These are phyloP conservation scores for Leccinum disarticulatum DNA, from an alignment of 768 basidiomycete genomes.

Conservation along the genomic window DNA sequence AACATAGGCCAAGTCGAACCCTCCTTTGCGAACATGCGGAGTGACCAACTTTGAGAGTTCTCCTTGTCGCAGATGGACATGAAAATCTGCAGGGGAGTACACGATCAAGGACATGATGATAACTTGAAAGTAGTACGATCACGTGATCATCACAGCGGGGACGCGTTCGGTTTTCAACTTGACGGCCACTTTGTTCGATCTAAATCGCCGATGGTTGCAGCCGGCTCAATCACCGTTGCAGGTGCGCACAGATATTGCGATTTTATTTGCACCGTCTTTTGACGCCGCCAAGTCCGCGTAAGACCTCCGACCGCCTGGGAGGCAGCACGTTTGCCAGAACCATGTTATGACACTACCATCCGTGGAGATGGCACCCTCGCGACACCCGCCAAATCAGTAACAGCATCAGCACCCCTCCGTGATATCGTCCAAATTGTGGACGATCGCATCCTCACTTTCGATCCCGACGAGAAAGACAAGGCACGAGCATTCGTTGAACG, in stretches of 20 bases:
- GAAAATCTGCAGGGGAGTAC: conserved; percentile 82
- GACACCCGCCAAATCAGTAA: conserved; percentile 52
- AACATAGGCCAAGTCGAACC: conserved; percentile 90
- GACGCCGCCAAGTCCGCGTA: conserved; percentile 68
- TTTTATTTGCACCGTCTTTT: conserved; percentile 1
- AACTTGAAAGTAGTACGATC: conserved; percentile 18
- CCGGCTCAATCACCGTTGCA: conserved; percentile 86
- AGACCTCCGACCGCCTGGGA: conserved; percentile 87
- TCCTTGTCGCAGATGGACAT: conserved; percentile 95
- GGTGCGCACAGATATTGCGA: conserved; percentile 41
- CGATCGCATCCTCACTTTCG: conserved; percentile 93
- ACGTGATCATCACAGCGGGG: conserved; percentile 24
- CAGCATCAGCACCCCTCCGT: conserved; percentile 58
- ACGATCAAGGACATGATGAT: conserved; percentile 28
- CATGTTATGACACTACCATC: conserved; percentile 65
- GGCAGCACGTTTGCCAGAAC: conserved; percentile 78
- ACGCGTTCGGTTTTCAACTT: conserved; percentile 35
- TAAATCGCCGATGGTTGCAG: conserved; percentile 60
- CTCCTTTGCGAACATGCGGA: conserved; percentile 87
- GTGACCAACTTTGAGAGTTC: conserved; percentile 78
- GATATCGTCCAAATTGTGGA: conserved; percentile 89
- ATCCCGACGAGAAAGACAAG: conserved; percentile 88
- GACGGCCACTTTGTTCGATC: conserved; percentile 4
- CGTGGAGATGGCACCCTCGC: conserved; percentile 87
- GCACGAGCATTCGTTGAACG: conserved; percentile 79